Percentiles rank a stretch among this genome's conserved stretches.
These are phyloP conservation scores for Fagus crenata DNA, from an alignment of 306 rosid genomes.

Conservation along the genomic window DNA sequence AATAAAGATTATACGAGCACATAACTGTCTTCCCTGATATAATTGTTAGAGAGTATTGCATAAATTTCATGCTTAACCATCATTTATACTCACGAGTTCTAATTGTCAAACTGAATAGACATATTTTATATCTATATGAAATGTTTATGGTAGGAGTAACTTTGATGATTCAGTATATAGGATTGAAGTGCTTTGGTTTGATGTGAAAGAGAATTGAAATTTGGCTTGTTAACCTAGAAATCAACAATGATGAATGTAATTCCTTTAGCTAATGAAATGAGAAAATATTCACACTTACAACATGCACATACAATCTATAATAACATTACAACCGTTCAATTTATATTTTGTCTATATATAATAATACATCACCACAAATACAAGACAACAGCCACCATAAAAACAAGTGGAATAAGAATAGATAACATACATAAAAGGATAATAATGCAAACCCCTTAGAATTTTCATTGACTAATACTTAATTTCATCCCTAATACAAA, in stretches of 20 bases:
- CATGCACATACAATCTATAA: not conserved
- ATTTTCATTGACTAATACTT: not conserved
- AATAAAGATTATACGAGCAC: no score
- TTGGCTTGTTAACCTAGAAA: not conserved
- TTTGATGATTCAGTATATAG: not conserved
- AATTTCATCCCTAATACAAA: not conserved
- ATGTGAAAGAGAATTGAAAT: not conserved
- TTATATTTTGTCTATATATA: not conserved
- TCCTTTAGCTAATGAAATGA: not conserved
- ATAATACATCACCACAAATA: slow-evolving; percentile 7
- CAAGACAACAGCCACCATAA: slow-evolving; percentile 1
- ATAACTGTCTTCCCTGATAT: no score
- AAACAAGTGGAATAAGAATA: not conserved
- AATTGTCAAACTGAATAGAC: not conserved
- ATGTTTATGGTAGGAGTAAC: not conserved
- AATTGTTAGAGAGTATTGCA: not conserved
- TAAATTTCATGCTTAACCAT: not conserved
- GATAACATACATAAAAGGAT: not conserved
- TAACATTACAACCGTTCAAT: not conserved
- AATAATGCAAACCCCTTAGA: not conserved
- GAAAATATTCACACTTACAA: not conserved
- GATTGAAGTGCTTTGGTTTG: not conserved
- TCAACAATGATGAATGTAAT: not conserved
- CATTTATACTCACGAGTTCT: no score
- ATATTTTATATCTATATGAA: not conserved